phyloP scores from a whole-genome alignment of 805 yeast species.

The Debaryomyces maramus region DNA sequence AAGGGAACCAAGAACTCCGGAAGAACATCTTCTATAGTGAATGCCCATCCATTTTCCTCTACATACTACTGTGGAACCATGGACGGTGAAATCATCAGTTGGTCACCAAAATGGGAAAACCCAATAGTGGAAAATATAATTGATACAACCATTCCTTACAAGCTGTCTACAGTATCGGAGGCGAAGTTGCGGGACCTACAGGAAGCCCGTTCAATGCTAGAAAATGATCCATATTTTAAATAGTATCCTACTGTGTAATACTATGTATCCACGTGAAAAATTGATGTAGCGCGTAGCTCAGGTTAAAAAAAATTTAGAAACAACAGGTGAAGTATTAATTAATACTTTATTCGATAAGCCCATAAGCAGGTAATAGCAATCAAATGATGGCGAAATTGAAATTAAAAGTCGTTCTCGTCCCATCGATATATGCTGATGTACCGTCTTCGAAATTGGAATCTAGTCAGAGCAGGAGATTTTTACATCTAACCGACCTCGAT shows the following conservation, averaged over 20 bases:
- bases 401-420: constrained; percentile 39
- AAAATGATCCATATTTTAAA: constrained; percentile 2
- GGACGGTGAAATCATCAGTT: constrained; percentile 63
- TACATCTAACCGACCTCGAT: constrained; percentile 57
- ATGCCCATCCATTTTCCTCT: constrained; percentile 44
- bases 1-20: constrained; percentile 39
- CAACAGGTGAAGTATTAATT: not conserved
- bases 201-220: constrained; percentile 4
- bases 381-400: constrained; percentile 24
- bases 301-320: too few relatives aligned
- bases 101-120: constrained; percentile 41
- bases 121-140: constrained; percentile 6
- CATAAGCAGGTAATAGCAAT: not conserved
- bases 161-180: not conserved
- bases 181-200: not conserved
- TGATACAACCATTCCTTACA: not conserved
- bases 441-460: constrained; percentile 21
- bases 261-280: too few relatives aligned
- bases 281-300: too few relatives aligned
- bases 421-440: constrained; percentile 19
- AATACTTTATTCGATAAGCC: not conserved
- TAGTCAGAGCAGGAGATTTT: constrained; percentile 47
- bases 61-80: constrained; percentile 60
- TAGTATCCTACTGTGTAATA: too few relatives aligned
- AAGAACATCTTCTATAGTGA: constrained; percentile 53